Base-by-base conservation (phyloP, 2,329 filamentous ascomycete species). In the Botrytis sinoallii region DNA sequence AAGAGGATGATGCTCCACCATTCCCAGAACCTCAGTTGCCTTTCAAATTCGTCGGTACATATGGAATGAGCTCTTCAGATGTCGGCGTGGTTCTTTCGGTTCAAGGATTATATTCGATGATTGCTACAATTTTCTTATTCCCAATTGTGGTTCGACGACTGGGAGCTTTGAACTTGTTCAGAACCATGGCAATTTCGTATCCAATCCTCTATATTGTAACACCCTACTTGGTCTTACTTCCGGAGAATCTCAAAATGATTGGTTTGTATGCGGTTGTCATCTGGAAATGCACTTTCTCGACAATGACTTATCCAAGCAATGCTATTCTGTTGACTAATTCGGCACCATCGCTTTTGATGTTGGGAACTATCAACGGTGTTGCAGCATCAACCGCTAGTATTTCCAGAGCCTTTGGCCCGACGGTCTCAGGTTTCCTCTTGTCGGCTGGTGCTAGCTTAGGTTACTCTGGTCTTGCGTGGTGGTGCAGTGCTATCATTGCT, bases 271-370 rank as follows among this genome's bases (percentile, higher is more conserved):
- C 90, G 12, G 86, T 95, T 38, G 87, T 98, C 18, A 88, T 97
- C 77, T 94, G 93, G 91, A 98, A 98, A 83, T 97, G 97, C 81
- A 97, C 94, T 0, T 94, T 96, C 79, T 91, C 95, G 78, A 95
- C 94, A 64, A 91, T 98, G 83, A 92, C 95, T 0, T 98, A 97
- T 82, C 96, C 96, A 18, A 93, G 92, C 79, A 94, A 95, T 77
- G 92, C 92, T 18, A 97, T 98, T 74, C 89, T 99, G 73, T 88
- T 97, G 44, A 93, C 94, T 74, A 97, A 98, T 82, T 92, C 94
- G 25, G 93, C 95, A 0, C 93, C 94, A 0, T 95, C 92, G 12
- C 92, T 92, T 73, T 88, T 93, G 68, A 92, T 97, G 1, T 89
- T 98, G 2, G 96, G 96, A 4, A 95, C 93, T 0, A 92, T 99